Conservation (phyloP, 2,329 filamentous ascomycete species). For the Alternaria infectoria region DNA sequence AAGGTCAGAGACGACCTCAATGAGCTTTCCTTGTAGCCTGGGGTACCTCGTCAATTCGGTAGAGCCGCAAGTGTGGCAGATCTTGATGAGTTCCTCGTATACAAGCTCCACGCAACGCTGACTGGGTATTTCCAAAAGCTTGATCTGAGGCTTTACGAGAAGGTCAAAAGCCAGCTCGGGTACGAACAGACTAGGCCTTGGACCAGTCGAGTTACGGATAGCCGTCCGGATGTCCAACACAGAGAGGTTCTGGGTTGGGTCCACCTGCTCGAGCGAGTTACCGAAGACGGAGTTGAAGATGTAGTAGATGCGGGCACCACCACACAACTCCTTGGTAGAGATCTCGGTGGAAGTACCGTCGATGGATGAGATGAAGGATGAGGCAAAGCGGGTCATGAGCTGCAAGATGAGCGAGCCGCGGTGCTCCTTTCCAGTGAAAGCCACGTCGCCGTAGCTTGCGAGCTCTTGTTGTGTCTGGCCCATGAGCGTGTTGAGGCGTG, state of each 20-base stretch:
- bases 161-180: conserved; percentile 97
- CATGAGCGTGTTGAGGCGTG: conserved; percentile 96
- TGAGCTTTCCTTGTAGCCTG: conserved; percentile 91
- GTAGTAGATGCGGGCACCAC: conserved; percentile 95
- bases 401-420: conserved; percentile 93
- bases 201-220: conserved; percentile 96
- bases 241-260: conserved; percentile 93
- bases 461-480: conserved; percentile 99
- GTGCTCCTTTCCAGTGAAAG: conserved; percentile 97
- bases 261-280: conserved; percentile 92
- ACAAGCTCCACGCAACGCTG: conserved; percentile 97
- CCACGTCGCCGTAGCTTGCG: conserved; percentile 96
- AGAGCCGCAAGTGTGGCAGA: conserved; percentile 97
- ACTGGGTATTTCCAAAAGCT: conserved; percentile 90
- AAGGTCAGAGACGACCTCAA: conserved; percentile 96
- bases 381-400: conserved; percentile 97
- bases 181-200: conserved; percentile 92
- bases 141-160: conserved; percentile 97
- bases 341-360: conserved; percentile 99
- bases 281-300: conserved; percentile 99
- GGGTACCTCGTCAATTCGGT: conserved; percentile 92
- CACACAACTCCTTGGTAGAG: conserved; percentile 96
- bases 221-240: conserved; percentile 95
- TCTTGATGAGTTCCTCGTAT: conserved; percentile 99
- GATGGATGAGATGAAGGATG: conserved; percentile 97